Evolutionary conservation across 2,329 filamentous ascomycete genomes (phyloP), one percentile per base, ranked within the genome.

Genomic region (Akanthomyces muscarius): DNA sequence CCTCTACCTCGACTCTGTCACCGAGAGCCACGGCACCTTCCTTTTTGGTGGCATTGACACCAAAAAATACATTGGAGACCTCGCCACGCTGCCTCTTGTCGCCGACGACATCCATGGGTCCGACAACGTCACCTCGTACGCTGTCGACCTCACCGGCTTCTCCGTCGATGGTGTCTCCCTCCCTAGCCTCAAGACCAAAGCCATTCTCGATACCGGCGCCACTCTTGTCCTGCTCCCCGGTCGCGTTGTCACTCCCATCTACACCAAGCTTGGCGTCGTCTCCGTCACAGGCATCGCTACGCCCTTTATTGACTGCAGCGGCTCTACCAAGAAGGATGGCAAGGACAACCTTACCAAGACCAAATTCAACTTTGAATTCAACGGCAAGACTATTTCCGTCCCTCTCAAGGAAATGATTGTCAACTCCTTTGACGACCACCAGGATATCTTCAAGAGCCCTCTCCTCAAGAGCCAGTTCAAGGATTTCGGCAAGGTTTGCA

Each of bases 21-120:
- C 78, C 64, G 72, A 89, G 0, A 84, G 81, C 63, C 86, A 82
- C 3, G 91, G 91, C 57, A 87, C 79, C 67, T 87, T 94, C 64
- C 80, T 94, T 11, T 95, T 95, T 68, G 91, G 91, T 51, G 91
- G 89, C 55, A 86, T 94, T 67, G 90, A 95, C 73, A 88, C 84
- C 0, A 81, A 83, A 65, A 93, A 92, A 73, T 94, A 87, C 76
- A 72, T 79, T 3, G 89, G 88, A 61, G 74, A 82, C 47, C 69
- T 76, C 47, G 66, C 67, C 16, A 71, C 68, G 47, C 65, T 80
- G 25, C 69, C 74, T 5, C 85, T 92, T 65, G 75, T 86, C 64
- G 50, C 68, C 23, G 66, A 68, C 10, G 72, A 77, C n/a, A 75
- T 76, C 59, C 72, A 81, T 59, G 70, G 73, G 65, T 81, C 78